Evolutionary conservation across 2,329 filamentous ascomycete genomes (phyloP).

Genomic region (Trichoderma sp.): DNA sequence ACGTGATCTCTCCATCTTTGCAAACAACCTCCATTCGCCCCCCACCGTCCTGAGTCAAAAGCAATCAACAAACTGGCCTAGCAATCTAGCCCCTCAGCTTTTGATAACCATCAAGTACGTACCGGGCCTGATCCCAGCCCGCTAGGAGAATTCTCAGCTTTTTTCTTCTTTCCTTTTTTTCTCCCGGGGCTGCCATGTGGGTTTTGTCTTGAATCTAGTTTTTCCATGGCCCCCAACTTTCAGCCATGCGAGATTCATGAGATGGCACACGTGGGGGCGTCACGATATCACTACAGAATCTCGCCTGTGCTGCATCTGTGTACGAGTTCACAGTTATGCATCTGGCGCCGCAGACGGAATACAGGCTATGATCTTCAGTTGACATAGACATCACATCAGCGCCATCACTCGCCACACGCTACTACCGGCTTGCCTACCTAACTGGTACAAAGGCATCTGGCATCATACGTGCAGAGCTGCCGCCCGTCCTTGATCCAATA

Average conservation of each 20-base stretch:
- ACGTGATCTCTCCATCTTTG: neutral
- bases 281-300: neutral
- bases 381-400: neutral
- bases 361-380: neutral
- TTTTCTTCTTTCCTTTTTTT: neutral
- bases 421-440: neutral
- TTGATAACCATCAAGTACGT: neutral
- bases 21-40: neutral
- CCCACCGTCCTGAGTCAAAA: neutral
- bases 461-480: neutral
- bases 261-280: neutral
- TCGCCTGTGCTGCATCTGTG: neutral
- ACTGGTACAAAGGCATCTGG: neutral
- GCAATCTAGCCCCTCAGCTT: neutral
- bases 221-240: neutral
- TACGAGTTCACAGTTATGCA: neutral
- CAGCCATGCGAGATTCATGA: slow-evolving; percentile 9
- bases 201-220: neutral
- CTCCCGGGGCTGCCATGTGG: neutral
- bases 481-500: neutral
- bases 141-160: slow-evolving; percentile 7
- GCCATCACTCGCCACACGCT: neutral
- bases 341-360: neutral
- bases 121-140: neutral
- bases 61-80: neutral